Conservation (phyloP, 345 rosid species). For the Limnanthes douglasii region DNA sequence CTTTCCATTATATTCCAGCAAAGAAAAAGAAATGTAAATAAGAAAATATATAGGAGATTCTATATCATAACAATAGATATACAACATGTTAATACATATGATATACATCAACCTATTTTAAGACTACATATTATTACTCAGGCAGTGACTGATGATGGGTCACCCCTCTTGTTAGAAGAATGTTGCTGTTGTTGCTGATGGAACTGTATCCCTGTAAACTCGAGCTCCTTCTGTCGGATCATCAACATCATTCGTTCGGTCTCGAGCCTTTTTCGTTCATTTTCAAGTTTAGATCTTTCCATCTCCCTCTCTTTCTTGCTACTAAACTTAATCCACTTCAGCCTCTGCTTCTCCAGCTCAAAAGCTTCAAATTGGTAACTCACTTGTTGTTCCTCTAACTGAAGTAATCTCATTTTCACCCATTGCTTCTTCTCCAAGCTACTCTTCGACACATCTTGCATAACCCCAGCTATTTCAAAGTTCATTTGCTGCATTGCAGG, state of each 20-base stretch:
- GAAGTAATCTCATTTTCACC: constrained; percentile 41
- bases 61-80: too few species aligned
- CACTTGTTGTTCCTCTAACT: constrained; percentile 62
- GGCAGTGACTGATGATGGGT: constrained; percentile 44
- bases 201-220: constrained; percentile 27
- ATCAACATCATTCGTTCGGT: constrained; percentile 61
- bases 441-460: constrained; percentile 40
- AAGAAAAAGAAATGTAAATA: too few species aligned
- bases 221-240: constrained; percentile 57
- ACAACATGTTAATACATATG: too few species aligned
- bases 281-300: constrained; percentile 76
- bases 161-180: constrained; percentile 42
- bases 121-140: constrained; percentile 10
- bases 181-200: constrained; percentile 28
- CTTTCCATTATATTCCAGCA: too few species aligned
- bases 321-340: constrained; percentile 84
- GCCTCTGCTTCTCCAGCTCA: constrained; percentile 80
- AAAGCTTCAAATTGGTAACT: constrained; percentile 41
- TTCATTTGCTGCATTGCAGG: constrained; percentile 29
- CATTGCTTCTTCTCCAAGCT: constrained; percentile 88
- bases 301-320: constrained; percentile 89
- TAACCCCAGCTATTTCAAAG: constrained; percentile 26
- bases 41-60: too few species aligned
- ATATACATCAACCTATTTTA: too few species aligned
- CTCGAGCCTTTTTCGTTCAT: constrained; percentile 50